phyloP scores from a whole-genome alignment of 163 green algal genomes.

The Coccomyxa subellipsoidea region DNA sequence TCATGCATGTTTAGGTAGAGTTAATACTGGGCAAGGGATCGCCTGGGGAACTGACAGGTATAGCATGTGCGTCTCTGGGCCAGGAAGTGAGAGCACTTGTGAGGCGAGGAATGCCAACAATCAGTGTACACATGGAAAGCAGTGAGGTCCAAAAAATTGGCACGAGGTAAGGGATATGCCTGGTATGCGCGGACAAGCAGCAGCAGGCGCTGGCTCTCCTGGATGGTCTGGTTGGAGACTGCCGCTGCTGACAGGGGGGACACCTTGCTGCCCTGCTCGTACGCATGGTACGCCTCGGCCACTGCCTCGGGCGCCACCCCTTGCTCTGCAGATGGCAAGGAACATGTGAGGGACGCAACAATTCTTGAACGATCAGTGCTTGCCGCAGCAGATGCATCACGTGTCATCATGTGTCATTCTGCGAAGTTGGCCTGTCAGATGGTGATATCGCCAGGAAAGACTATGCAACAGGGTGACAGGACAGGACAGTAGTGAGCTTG shows the following conservation, averaged over 20 bases:
- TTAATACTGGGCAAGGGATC: too few species aligned
- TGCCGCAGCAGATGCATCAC: too few species aligned
- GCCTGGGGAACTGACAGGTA: too few species aligned
- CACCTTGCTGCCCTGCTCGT: slow-evolving; percentile 64
- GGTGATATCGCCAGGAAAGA: background rate
- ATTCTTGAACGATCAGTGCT: too few species aligned
- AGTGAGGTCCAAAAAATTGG: too few species aligned
- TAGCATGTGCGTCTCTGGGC: too few species aligned
- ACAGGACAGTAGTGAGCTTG: background rate
- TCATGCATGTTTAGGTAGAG: too few species aligned
- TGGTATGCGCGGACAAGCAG: slow-evolving; percentile 89
- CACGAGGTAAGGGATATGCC: slow-evolving; percentile 34
- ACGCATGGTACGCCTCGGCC: slow-evolving; percentile 84
- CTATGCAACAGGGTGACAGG: background rate
- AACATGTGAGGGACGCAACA: background rate
- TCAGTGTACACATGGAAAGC: too few species aligned
- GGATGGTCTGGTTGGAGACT: slow-evolving; percentile 87
- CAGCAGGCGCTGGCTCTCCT: slow-evolving; percentile 93
- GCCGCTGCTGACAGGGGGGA: slow-evolving; percentile 70
- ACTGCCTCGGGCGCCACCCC: slow-evolving; percentile 79
- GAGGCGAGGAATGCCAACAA: too few species aligned
- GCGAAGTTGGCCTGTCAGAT: too few species aligned
- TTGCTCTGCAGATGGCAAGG: slow-evolving; percentile 52
- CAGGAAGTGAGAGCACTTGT: too few species aligned
- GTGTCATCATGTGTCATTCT: too few species aligned